Base-by-base conservation (phyloP, 1,284 basidiomycete genomes). In the Marasmius tenuissimus region DNA sequence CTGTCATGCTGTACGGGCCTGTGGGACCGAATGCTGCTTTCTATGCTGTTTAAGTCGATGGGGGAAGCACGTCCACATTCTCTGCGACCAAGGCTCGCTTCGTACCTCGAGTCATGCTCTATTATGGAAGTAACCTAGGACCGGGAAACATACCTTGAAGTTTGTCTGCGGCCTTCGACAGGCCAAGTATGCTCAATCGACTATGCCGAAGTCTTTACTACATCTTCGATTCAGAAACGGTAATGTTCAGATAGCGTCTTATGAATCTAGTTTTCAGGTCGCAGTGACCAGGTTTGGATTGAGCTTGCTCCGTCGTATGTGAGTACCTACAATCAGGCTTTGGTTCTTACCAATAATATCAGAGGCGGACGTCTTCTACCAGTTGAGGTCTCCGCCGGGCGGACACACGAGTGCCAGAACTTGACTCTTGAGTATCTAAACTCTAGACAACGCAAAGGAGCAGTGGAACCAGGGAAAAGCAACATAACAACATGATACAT, bases 1-100 rank as follows among this genome's bases (percentile, higher is more conserved):
- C 73, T 22, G 69, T 81, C 16, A 72, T 72, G 2, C 57, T 81
- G 1, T 80, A 72, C 62, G 79, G 80, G 14, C 75, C 78, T 22
- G 72, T 79, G 1, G 75, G 76, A 34, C 75, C 76, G 3, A 67
- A 64, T 12, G 72, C 74, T 20, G 72, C 75, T 4, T 63, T 72
- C 10, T 81, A 75, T 60, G 66, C 69, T 11, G 75, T 79, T 14
- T 67, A 74, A 54, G 49, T 81, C 12, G 78, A 81, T 51, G 69
- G 67, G 12, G 68, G 68, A 10, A 38, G 54, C 0, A 56, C 71
- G 0, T 54, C 62, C 33, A 74, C 69, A 14, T 73, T 72, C 61
- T 70, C 74, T 16, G 69, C 77, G 11, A 70, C 65, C 45, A 73
- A 73, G 55, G 59, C 65, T n/a, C 67, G 68, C 18, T 76, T 70